phyloP scores from a whole-genome alignment of 768 basidiomycete species.

The Myochromella boudieri region DNA sequence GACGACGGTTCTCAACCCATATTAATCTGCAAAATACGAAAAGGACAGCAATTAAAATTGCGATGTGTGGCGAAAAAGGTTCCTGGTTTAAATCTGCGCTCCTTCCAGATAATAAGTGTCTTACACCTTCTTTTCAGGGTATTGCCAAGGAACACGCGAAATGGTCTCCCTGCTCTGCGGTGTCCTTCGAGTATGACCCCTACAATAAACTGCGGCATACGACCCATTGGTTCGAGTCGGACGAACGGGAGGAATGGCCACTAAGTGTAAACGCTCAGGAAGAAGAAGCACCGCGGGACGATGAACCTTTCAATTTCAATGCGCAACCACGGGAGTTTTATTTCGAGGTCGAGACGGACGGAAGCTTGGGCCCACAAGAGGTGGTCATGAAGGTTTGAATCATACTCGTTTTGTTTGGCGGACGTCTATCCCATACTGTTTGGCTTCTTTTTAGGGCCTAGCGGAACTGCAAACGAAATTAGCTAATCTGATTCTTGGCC shows the following conservation, averaged over 20 bases:
- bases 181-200: slow-evolving; percentile 97
- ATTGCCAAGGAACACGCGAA: slow-evolving; percentile 99
- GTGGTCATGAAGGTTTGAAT: slow-evolving; percentile 75
- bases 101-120: no score
- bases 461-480: slow-evolving; percentile 79
- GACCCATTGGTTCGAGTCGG: slow-evolving; percentile 88
- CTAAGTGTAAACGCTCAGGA: slow-evolving; percentile 81
- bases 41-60: slow-evolving; percentile 87
- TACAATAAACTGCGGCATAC: slow-evolving; percentile 97
- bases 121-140: slow-evolving; percentile 52
- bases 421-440: slow-evolving; percentile 3
- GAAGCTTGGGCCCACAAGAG: slow-evolving; percentile 85
- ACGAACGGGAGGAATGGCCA: slow-evolving; percentile 88
- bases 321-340: slow-evolving; percentile 92
- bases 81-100: not conserved
- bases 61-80: slow-evolving; percentile 94
- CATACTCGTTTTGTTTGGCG: not conserved
- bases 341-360: slow-evolving; percentile 92
- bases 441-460: slow-evolving; percentile 53
- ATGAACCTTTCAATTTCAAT: slow-evolving; percentile 83
- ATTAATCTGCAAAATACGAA: slow-evolving; percentile 87
- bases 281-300: slow-evolving; percentile 78
- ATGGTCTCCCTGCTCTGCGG: slow-evolving; percentile 95
- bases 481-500: slow-evolving; percentile 73
- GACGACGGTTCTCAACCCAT: slow-evolving; percentile 70